Evolutionary conservation across 306 rosid species (phyloP).

Genomic region (Trifolium fragiferum): DNA sequence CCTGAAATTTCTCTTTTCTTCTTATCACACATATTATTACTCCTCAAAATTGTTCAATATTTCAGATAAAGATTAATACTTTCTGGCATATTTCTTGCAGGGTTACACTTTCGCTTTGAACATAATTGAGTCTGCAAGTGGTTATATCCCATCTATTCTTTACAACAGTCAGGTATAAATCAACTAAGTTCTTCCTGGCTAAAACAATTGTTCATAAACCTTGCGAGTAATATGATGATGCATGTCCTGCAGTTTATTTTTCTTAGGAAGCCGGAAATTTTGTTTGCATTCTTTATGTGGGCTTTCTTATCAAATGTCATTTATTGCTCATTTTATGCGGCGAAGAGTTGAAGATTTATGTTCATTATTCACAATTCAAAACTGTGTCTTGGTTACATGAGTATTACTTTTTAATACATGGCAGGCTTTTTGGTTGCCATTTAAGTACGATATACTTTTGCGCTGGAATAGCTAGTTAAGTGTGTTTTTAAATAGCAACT

Average conservation of each 20-base stretch:
- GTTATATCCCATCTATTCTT: conserved; percentile 73
- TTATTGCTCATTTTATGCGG: conserved; percentile 28
- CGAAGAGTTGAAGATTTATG: conserved; percentile 12
- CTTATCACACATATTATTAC: conserved; percentile 15
- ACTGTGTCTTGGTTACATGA: conserved; percentile 23
- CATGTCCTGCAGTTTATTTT: conserved; percentile 22
- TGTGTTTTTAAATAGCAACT: not conserved
- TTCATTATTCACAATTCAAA: conserved; percentile 2
- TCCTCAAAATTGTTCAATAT: conserved; percentile 28
- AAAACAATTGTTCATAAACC: conserved; percentile 21
- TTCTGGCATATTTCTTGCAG: conserved; percentile 56
- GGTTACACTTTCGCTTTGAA: conserved; percentile 81
- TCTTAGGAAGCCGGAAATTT: not conserved
- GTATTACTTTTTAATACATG: not conserved
- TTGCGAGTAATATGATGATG: conserved; percentile 9
- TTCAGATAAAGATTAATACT: conserved; percentile 19
- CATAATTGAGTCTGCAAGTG: conserved; percentile 75
- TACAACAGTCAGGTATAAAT: conserved; percentile 88
- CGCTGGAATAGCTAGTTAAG: not conserved
- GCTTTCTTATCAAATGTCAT: conserved; percentile 18
- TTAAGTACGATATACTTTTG: conserved; percentile 29
- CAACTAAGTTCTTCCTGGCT: conserved; percentile 32
- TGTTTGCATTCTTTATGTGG: conserved; percentile 2
- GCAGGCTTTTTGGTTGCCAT: conserved; percentile 9
- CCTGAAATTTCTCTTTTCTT: conserved; percentile 20